Evolutionary conservation across 1,284 basidiomycete genomes (phyloP), one percentile per base, ranked within the genome.

Genomic region (Pisolithus thermaeus): DNA sequence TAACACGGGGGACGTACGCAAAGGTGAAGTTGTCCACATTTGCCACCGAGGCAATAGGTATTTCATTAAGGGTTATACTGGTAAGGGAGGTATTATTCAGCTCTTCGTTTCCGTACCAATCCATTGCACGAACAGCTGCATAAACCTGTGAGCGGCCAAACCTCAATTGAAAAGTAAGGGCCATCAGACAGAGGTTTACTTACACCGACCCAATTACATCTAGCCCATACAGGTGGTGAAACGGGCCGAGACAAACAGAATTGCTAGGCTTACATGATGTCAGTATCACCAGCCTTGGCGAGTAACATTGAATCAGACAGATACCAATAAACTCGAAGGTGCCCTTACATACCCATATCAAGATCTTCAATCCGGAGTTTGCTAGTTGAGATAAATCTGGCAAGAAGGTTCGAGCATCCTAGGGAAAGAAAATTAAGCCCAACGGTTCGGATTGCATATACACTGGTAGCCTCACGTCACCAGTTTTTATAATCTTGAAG

Each of bases 21-120:
- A 83, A 84, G 0, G 77, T 72, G 58, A 84, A 83, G 55, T 80
- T 81, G 52, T 77, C 78, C n/a, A 84, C 75, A 46, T 83, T 83
- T 61, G 80, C 75, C 20, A 83, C 71, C 0, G 80, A 76, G 0
- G 79, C 82, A 5, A 84, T 73, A 0, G 79, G 54, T 2, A 59
- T 67, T 3, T 74, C 79, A 38, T 72, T 50, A 25, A 83, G 72
- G 0, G 80, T 82, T 66, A 84, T 80, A 52, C 82, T 81, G n/a
- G 60, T 73, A 57, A 84, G 75, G 1, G 76, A 75, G 0, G 76
- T 76, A 5, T 69, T 66, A 27, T 73, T 70, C 27, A 83, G 66
- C 20, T 66, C 69, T 41, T 71, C 58, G 46, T 77, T 78, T 3
- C 82, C 81, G 51, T 75, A 79, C 81, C 82, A 84, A 51, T 80